Base-by-base conservation (phyloP, 306 rosid species). In the Pterocarpus santalinus region DNA sequence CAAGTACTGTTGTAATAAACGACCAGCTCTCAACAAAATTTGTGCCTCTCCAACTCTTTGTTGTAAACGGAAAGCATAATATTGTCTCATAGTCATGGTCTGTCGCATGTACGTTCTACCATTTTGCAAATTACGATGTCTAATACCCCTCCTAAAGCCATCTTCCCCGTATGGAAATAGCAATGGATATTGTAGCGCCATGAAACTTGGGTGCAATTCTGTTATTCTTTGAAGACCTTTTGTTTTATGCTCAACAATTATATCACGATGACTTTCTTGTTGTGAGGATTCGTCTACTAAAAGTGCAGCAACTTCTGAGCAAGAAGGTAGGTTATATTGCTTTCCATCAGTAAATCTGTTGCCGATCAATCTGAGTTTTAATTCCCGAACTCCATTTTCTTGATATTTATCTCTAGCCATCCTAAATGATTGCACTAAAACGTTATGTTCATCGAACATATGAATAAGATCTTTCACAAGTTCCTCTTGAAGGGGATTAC, bases 101-200 rank as follows among this genome's bases (percentile, higher is more conserved):
- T n/a, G n/a, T n/a, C n/a, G n/a, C n/a, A n/a, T n/a, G n/a, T n/a
- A n/a, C 4, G 7, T 2, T 16, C 14, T 17, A 1, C 36, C 36
- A 5, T 8, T 17, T 5, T 58, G 2, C 7, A 2, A 3, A 28
- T 58, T 58, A 14, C 17, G 65, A 58, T 17, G 35, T 7, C 14
- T 66, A 14, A 39, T 66, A 5, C 52, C 52, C n/a, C 8, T 2
- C 52, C 52, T 39, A 16, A 36, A 39, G 30, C 52, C 72, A 41
- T 38, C 33, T 6, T 39, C 43, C 7, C 43, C 43, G 7, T 39
- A 39, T 3, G 43, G 43, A 6, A 39, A 39, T 39, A 39, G 7
- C 7, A 39, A 2, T 16, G 72, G 72, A n/a, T 66, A 66, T 3
- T 66, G 72, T 7, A 66, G 32, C 5, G 72, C 72, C 72, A 66